Conservation (phyloP, 345 rosid species). For the Melastoma malabathricum region DNA sequence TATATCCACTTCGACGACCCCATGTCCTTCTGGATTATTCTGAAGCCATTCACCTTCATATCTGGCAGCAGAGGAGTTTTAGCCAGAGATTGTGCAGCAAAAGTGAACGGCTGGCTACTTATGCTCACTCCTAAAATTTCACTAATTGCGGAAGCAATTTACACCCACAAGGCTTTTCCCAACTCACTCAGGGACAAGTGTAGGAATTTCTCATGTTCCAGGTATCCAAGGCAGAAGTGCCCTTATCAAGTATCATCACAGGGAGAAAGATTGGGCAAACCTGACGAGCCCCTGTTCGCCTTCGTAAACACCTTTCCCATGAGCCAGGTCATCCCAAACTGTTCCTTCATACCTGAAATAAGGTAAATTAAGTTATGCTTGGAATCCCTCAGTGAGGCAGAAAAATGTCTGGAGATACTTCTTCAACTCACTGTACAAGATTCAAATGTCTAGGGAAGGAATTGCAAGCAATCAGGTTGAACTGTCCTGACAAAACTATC, state of each 20-base stretch:
- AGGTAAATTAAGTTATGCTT: background rate
- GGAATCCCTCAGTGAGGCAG: background rate
- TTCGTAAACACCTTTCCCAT: conserved; percentile 85
- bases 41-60: conserved; percentile 98
- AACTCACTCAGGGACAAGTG: too few relatives aligned
- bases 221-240: too few relatives aligned
- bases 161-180: too few relatives aligned
- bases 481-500: too few relatives aligned
- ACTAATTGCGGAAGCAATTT: too few relatives aligned
- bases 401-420: too few relatives aligned
- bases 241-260: background rate
- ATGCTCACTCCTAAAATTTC: too few relatives aligned
- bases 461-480: too few relatives aligned
- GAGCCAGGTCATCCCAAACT: conserved; percentile 93
- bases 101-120: too few relatives aligned
- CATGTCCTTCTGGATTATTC: conserved; percentile 80
- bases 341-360: conserved; percentile 79
- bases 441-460: too few relatives aligned
- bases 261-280: conserved; percentile 17
- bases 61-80: conserved; percentile 20
- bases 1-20: conserved; percentile 81
- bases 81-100: background rate
- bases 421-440: too few relatives aligned
- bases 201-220: too few relatives aligned
- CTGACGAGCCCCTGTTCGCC: conserved; percentile 77